Evolutionary conservation across 768 basidiomycete genomes (phyloP), one percentile per base, ranked within the genome.

Genomic region (Panaeolus papilionaceus): DNA sequence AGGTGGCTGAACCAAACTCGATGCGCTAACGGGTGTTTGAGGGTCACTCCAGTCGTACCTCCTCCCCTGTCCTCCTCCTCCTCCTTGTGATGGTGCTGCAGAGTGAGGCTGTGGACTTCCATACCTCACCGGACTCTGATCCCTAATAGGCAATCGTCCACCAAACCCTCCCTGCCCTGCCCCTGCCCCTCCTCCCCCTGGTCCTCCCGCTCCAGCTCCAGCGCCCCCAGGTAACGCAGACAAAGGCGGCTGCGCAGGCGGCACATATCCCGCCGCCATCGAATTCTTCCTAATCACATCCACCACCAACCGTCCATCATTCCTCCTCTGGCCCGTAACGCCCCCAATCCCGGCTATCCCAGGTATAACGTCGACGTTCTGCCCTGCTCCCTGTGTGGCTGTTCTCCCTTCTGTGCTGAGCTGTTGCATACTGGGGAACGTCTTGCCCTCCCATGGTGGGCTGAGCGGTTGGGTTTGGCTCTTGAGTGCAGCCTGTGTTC

Each of bases 401-500:
- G 20, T 23, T 28, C 64, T 39, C 58, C 28, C 38, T 18, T 11
- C 38, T 47, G 38, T 62, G 42, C 61, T 65, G 54, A 64, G 45
- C 64, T 71, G 66, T 42, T 68, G 47, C 49, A 68, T 64, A 11
- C 70, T 69, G 12, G 75, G 75, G 66, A 77, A 75, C 51, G 72
- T 72, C 61, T 62, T 28, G 0, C 77, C 77, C 40, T 75, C 71
- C 73, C 73, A 76, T 9, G 76, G 76, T 33, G 73, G 72, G 37
- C 72, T 75, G 33, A 76, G 42, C 2, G 76, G 72, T 47, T 76
- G 64, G 7, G 66, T 71, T 62, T 77, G 77, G 6, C 76, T 70
- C 26, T 89, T 81, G 72, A 89, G 81, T 69, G 88, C 87, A 64
- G 85, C 96, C 66, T 81, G 79, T 0, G 95, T 98, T 16, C 94